Conservation (phyloP, 768 basidiomycete genomes). For the Amylocystis lapponica region DNA sequence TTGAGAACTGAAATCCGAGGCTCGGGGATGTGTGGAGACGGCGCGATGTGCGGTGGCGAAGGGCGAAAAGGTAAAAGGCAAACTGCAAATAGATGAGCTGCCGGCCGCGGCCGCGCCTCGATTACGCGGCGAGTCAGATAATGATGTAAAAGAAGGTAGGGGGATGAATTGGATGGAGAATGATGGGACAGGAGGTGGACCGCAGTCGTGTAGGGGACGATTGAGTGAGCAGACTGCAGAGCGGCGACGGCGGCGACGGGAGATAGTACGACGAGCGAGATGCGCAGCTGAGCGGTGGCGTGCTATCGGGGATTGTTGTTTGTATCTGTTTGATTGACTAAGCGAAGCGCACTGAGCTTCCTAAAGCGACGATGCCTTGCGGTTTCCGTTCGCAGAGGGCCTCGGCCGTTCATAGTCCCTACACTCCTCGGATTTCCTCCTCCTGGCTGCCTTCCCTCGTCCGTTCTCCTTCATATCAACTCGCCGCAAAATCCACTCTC, state of each 20-base stretch:
- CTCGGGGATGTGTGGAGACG: no score
- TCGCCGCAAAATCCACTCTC: slow-evolving; percentile 6
- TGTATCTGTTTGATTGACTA: neutral
- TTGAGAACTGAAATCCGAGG: no score
- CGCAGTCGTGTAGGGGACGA: neutral
- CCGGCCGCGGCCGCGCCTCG: neutral
- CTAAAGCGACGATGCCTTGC: slow-evolving; percentile 1
- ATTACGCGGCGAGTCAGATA: neutral
- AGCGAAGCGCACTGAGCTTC: neutral
- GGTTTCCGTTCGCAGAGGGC: neutral
- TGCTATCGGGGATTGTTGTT: neutral
- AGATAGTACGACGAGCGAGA: neutral
- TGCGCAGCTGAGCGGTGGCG: neutral
- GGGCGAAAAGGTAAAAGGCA: slow-evolving; percentile 1
- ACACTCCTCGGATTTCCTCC: slow-evolving; percentile 1
- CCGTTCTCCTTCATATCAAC: slow-evolving; percentile 8
- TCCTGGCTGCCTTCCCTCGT: neutral
- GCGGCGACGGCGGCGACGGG: neutral
- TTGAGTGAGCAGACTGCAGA: neutral
- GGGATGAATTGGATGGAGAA: no score
- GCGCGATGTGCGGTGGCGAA: no score
- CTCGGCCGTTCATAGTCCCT: slow-evolving; percentile 2
- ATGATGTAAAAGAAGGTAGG: no score
- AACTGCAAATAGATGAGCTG: no score
- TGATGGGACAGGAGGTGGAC: no score